phyloP scores from a whole-genome alignment of 148 eudicot genomes.

The Arctostaphylos glauca region DNA sequence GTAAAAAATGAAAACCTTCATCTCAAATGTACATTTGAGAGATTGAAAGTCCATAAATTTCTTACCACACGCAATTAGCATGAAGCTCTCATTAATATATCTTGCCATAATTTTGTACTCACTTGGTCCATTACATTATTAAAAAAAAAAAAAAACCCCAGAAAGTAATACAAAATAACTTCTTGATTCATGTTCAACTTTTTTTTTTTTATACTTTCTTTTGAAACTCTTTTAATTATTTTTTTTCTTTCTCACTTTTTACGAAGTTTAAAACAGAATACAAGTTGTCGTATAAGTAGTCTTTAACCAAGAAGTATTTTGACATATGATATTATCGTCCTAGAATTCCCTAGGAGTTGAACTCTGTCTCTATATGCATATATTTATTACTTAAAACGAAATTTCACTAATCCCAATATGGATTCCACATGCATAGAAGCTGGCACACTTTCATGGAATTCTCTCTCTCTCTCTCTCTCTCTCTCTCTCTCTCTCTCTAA shows the following conservation, averaged over 20 bases:
- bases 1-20: neutral
- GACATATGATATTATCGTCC: neutral
- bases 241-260: too few species aligned
- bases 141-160: too few species aligned
- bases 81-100: neutral
- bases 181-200: too few species aligned
- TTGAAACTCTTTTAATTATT: too few species aligned
- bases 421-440: neutral
- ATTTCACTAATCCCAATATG: neutral
- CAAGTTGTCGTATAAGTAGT: neutral
- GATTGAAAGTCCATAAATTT: neutral
- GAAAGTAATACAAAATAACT: too few species aligned
- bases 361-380: neutral
- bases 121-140: neutral
- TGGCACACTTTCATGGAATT: neutral
- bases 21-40: neutral
- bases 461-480: neutral
- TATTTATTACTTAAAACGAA: neutral
- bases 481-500: constrained; percentile 3
- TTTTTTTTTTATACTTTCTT: too few species aligned
- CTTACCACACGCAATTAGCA: neutral
- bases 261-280: too few species aligned
- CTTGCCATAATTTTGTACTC: neutral
- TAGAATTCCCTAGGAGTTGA: neutral
- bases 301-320: too few species aligned